Conservation (phyloP, 1,284 basidiomycete species). For the Stygiomarasmius scandens region DNA sequence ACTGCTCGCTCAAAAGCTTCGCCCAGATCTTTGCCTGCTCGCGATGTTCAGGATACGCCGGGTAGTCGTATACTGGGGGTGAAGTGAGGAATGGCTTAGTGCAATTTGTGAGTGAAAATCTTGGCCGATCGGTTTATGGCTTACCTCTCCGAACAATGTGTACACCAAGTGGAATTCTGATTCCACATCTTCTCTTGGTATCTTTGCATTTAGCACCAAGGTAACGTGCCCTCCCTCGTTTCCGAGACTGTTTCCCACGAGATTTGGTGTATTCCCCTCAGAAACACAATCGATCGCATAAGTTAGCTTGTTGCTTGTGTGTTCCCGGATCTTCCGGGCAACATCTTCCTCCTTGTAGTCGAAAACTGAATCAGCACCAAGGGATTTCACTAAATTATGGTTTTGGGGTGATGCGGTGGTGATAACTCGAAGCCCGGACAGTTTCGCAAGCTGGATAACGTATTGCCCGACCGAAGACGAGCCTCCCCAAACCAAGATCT, state of each 20-base stretch:
- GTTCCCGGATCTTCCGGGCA: constrained; percentile 20
- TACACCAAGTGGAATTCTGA: constrained; percentile 9
- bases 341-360: constrained; percentile 29
- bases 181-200: neutral
- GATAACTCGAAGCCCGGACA: constrained; percentile 39
- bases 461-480: constrained; percentile 43
- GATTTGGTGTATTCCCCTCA: constrained; percentile 19
- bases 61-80: constrained; percentile 1
- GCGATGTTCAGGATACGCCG: constrained; percentile 10
- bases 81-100: neutral
- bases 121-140: neutral
- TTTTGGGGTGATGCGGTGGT: constrained; percentile 42
- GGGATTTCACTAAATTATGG: constrained; percentile 37
- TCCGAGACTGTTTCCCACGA: constrained; percentile 11
- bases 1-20: constrained; percentile 6
- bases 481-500: constrained; percentile 43
- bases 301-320: constrained; percentile 13
- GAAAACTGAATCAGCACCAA: constrained; percentile 43
- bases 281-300: constrained; percentile 22
- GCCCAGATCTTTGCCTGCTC: constrained; percentile 8
- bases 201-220: neutral
- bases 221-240: constrained; percentile 3
- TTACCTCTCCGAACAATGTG: constrained; percentile 13
- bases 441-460: constrained; percentile 42
- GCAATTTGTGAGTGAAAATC: neutral